Base-by-base conservation (phyloP, 805 yeast species). In the Wickerhamomyces alni region DNA sequence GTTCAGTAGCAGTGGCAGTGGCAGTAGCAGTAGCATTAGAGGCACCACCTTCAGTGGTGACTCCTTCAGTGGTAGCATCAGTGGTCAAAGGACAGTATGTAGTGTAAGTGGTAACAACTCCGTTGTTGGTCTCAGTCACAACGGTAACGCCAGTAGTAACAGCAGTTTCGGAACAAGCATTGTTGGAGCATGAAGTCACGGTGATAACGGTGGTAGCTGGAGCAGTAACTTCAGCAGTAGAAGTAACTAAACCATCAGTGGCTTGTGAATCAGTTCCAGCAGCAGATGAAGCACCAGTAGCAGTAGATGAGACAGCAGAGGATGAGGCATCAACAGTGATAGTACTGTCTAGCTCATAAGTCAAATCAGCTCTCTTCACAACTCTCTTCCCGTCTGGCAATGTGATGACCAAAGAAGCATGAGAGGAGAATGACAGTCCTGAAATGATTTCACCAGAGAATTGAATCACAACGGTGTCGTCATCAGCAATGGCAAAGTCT, bases 351-450 rank as follows among this genome's bases (percentile, higher is more conserved):
- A 35, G 15, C 16, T 26, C 36, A 16, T 3, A 27, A 18, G 30
- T 22, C 9, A 8, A 8, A 18, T 17, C 40, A 5, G 32, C 40
- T 37, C 40, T 32, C 35, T 37, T 37, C 17, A 15, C 12, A 11
- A 37, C 17, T 30, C 22, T 37, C 30, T 26, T 22, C 10, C 21
- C 35, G 17, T 37, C 35, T 30, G 30, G 27, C 24, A 33, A 21
- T 11, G 33, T 21, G 31, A 31, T 30, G n/a, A 24, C 35, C 30
- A 37, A 24, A 17, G 25, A 22, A 18, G 30, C 39, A 17, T 22
- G 7, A n/a, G 31, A 24, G 18, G 30, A 25, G 26, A 27, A 30
- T 5, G 35, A 19, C 17, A 30, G 10, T 5, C 39, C 35, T 25
- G 35, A 17, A 25, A 17, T 11, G 17, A 32, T 16, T 6, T 22